phyloP scores from a whole-genome alignment of 2,329 filamentous ascomycete genomes.

The Penicillium digitatum region DNA sequence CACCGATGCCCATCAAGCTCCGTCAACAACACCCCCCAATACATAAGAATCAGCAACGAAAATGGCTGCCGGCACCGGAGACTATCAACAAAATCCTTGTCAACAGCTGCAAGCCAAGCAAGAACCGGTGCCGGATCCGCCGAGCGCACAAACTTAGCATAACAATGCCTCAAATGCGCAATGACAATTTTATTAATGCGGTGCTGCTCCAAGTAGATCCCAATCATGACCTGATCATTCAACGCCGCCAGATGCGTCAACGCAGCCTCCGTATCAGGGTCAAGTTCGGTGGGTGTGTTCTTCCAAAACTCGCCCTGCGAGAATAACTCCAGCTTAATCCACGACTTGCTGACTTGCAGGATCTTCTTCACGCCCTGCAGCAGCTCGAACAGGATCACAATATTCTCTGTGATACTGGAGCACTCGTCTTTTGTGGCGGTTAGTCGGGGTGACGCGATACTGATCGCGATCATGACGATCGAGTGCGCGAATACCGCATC shows the following conservation, averaged over 20 bases:
- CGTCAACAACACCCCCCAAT: constrained; percentile 27
- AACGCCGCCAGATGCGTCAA: constrained; percentile 16
- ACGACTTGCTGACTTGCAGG: constrained; percentile 19
- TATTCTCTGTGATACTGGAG: constrained; percentile 24
- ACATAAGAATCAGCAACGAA: constrained; percentile 23
- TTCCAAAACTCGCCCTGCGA: constrained; percentile 48
- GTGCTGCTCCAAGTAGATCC: constrained; percentile 12
- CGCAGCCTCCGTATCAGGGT: constrained; percentile 19
- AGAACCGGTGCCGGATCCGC: constrained; percentile 25
- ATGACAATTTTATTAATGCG: constrained; percentile 20
- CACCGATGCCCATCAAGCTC: constrained; percentile 23
- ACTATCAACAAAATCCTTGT: constrained; percentile 21
- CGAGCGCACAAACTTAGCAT: constrained; percentile 21
- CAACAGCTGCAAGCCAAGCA: constrained; percentile 27
- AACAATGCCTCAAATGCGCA: constrained; percentile 25
- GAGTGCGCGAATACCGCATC: constrained; percentile 30
- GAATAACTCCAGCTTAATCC: constrained; percentile 52
- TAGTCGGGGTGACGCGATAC: constrained; percentile 25
- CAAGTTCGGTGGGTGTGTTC: constrained; percentile 26
- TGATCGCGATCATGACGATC: constrained; percentile 27
- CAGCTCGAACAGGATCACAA: constrained; percentile 26
- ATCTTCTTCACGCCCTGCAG: constrained; percentile 31
- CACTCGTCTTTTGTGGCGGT: constrained; percentile 11
- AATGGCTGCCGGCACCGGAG: constrained; percentile 19
- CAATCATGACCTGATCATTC: constrained; percentile 18